phyloP scores from a whole-genome alignment of 768 basidiomycete genomes.

The Leccinum arenicola region DNA sequence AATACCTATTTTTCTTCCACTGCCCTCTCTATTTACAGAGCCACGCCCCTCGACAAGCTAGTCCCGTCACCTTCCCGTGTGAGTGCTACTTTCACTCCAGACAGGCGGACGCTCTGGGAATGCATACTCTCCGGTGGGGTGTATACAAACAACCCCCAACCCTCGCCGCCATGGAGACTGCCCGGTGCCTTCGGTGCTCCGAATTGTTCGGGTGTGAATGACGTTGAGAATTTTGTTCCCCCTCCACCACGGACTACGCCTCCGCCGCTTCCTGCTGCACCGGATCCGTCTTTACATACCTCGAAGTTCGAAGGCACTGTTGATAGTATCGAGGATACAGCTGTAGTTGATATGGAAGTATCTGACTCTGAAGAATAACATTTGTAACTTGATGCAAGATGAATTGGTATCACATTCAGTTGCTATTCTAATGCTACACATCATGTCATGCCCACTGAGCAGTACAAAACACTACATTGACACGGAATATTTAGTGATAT shows the following conservation, averaged over 20 bases:
- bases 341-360: conserved; percentile 26
- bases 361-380: conserved; percentile 15
- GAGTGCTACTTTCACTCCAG: conserved; percentile 33
- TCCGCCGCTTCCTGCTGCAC: conserved; percentile 31
- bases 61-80: conserved; percentile 26
- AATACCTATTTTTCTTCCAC: conserved; percentile 54
- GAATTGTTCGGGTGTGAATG: background rate
- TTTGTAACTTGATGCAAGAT: background rate
- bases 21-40: conserved; percentile 52
- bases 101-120: conserved; percentile 42
- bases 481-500: conserved; percentile 2
- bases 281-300: background rate
- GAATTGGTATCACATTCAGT: conserved; percentile 2
- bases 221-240: conserved; percentile 20
- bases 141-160: background rate
- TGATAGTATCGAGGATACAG: conserved; percentile 5
- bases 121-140: conserved; percentile 28
- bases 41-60: conserved; percentile 31
- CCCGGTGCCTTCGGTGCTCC: conserved; percentile 15
- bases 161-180: conserved; percentile 24
- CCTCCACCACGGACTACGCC: conserved; percentile 34
- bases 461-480: conserved; percentile 20
- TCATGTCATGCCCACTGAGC: conserved; percentile 17
- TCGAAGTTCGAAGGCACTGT: background rate
- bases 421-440: conserved; percentile 27